Base-by-base conservation (phyloP, 2,329 filamentous ascomycete species). In the Trichoderma endophyticum region DNA sequence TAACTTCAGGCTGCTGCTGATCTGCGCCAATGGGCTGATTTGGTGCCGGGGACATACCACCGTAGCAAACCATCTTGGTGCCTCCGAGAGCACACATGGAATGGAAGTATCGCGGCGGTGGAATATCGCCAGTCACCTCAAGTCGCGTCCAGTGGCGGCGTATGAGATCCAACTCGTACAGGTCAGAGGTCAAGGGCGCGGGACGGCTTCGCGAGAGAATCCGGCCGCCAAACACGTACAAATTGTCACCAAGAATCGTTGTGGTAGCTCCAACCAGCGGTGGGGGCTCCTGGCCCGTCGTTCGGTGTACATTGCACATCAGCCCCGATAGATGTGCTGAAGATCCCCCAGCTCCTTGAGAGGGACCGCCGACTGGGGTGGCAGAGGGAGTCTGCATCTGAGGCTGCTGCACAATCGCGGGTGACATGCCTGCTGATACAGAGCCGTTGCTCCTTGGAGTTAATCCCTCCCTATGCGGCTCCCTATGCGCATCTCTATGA, bases 61-160 rank as follows among this genome's bases (percentile, higher is more conserved):
- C 96, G 81, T 98, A 99, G 82, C 95, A 98, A 4, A 99, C 95
- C 80, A 99, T 87, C 81, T 98, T 99, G 3, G 94, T 95, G 79
- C 98, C 96, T 26, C 96, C 96, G 2, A 99, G 84, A 1, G 93
- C 89, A 80, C 96, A 99, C 81, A 98, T 93, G 75, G 94, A 98
- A 84, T 99, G 96, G 76, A 99, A 99, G 80, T 99, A 99, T 73
- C 96, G 89, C 9, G 96, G 94, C 2, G 94, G 92, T 1, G 96
- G 96, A 48, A 97, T 85, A 77, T 98, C 94, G 59, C 96, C 96
- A 32, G 86, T 87, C 0, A 93, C 91, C 68, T 97, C 93, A 28
- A 98, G 81, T 80, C 95, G 98, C 14, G 91, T 94, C 96, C 96
- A 99, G 82, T 98, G 94, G 72, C 96, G 89, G 69, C 91, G 89